phyloP scores from a whole-genome alignment of 164 flowering plant species.

The Warburgia ugandensis region DNA sequence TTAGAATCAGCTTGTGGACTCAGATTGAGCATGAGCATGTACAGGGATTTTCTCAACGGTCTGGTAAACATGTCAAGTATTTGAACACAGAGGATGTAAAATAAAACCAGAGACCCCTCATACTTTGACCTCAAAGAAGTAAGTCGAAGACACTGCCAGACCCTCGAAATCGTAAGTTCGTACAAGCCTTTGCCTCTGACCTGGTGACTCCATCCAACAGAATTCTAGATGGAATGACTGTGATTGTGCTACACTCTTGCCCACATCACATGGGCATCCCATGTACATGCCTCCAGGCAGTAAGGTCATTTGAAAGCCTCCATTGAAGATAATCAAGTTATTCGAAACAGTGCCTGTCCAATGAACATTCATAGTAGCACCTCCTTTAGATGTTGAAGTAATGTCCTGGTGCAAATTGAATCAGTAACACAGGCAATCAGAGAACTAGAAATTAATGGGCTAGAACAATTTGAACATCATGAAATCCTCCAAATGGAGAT shows the following conservation, averaged over 20 bases:
- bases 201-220: conserved; percentile 76
- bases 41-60: too few relatives aligned
- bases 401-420: conserved; percentile 42
- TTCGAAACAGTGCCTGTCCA: conserved; percentile 61
- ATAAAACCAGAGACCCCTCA: conserved; percentile 1
- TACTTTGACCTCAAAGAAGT: conserved; percentile 45
- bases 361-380: conserved; percentile 50
- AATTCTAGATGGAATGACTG: conserved; percentile 87
- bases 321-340: conserved; percentile 57
- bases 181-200: conserved; percentile 72
- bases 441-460: too few relatives aligned
- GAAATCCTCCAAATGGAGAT: too few relatives aligned
- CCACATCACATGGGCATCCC: conserved; percentile 71
- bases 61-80: too few relatives aligned
- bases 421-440: background rate
- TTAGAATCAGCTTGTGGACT: too few relatives aligned
- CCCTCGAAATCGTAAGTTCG: conserved; percentile 78
- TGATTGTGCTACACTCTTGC: conserved; percentile 55
- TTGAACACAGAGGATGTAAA: background rate
- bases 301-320: conserved; percentile 66
- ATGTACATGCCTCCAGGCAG: conserved; percentile 91
- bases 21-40: too few relatives aligned
- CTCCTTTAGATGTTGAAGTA: conserved; percentile 35
- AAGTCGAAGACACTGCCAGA: conserved; percentile 78
- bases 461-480: too few relatives aligned